Base-by-base conservation (phyloP, 352 stramenopile species). In the Globisporangium iwayamae region DNA sequence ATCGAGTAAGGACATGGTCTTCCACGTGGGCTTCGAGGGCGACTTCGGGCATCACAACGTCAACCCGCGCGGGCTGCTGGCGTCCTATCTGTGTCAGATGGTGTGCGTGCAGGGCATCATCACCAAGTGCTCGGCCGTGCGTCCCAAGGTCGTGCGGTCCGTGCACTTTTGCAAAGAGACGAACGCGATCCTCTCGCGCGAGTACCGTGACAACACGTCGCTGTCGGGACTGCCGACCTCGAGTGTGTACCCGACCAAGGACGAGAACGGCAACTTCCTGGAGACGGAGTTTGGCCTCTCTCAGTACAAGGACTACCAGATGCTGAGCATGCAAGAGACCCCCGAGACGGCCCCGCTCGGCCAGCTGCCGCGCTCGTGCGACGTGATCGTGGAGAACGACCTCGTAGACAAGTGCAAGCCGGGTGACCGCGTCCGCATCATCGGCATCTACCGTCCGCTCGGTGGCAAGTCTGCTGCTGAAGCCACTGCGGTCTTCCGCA, bases 51-150 rank as follows among this genome's bases (percentile, higher is more conserved):
- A 90, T 57, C 78, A 95, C 66, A 90, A 98, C 47, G 87, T 98
- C 16, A 98, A 88, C 66, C 97, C 97, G n/a, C 87, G 97, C 41
- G 87, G 89, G 0, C 79, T 99, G 30, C 83, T 94, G 8, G 94
- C 94, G 9, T 85, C 75, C 6, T 95, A 94, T 39, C 73, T 99
- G 10, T 93, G 92, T 9, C 87, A 98, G 59, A 88, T 99, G 64
- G 96, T 99, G 45, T 99, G 96, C 67, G 96, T 99, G 0, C 97
- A 99, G 71, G 98, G 98, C 14, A 99, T 99, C 62, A 96, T 99
- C 25, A 99, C 97, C 16, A 99, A 99, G 79, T 96, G 93, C 83
- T 97, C 96, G 11, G 82, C 93, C 3, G 94, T 99, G 62, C 95
- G 98, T 57, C 98, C 98, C 11, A 99, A 99, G 79, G 89, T 99